phyloP scores from a whole-genome alignment of 139 green algal species.

The Closterium sp. region DNA sequence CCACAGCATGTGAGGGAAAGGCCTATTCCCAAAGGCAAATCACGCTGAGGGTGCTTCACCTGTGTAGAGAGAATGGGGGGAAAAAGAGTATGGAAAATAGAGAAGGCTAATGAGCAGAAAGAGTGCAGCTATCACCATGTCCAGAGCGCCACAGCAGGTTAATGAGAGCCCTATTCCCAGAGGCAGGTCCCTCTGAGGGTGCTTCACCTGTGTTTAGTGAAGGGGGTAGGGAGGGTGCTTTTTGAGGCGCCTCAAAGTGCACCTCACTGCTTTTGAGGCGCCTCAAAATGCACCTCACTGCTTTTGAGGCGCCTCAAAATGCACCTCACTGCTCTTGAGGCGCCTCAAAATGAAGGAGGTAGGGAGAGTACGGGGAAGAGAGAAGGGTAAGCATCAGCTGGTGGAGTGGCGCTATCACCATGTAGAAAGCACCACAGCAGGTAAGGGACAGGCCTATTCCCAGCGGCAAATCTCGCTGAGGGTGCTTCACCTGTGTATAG shows the following conservation, averaged over 20 bases:
- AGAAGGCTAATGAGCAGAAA: too few species aligned
- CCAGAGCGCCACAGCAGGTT: background rate
- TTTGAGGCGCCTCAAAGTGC: too few species aligned
- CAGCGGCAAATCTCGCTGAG: conserved; percentile 33
- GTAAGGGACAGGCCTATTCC: conserved; percentile 23
- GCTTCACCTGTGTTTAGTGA: conserved; percentile 35
- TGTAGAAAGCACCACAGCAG: conserved; percentile 26
- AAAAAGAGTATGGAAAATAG: too few species aligned
- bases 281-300: too few species aligned
- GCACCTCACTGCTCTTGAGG: too few species aligned
- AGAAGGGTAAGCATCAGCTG: too few species aligned
- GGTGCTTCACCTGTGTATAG: conserved; percentile 22
- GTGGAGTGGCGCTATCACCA: conserved; percentile 4
- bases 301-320: too few species aligned
- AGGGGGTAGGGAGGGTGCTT: too few species aligned
- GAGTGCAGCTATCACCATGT: conserved; percentile 5
- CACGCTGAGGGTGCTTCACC: conserved; percentile 37
- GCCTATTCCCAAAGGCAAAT: conserved; percentile 28
- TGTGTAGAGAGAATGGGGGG: background rate
- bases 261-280: too few species aligned
- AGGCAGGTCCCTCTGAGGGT: conserved; percentile 39
- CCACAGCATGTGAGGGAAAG: conserved; percentile 1
- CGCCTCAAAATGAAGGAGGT: too few species aligned
- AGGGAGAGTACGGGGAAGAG: too few species aligned
- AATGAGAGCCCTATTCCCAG: conserved; percentile 16